These are phyloP conservation scores for Erythrobasidium yunnanense DNA, from an alignment of 768 basidiomycete species.

Conservation along the genomic window DNA sequence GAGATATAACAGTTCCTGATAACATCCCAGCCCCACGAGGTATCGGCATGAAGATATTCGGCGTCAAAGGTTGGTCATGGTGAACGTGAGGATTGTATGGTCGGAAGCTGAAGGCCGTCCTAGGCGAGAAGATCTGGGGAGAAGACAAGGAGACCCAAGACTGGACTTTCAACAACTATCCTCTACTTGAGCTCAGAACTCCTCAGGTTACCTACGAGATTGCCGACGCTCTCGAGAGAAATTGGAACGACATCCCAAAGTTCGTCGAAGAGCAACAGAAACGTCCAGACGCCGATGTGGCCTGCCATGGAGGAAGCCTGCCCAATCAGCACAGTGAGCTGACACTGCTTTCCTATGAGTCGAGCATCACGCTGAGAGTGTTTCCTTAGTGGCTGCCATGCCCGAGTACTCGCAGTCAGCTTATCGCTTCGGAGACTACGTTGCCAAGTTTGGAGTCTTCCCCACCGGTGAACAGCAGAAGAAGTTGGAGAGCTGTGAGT, in stretches of 20 bases:
- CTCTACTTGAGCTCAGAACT: slow-evolving; percentile 21
- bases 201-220: slow-evolving; percentile 29
- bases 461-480: slow-evolving; percentile 22
- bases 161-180: slow-evolving; percentile 28
- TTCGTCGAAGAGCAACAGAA: slow-evolving; percentile 20
- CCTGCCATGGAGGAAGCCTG: slow-evolving; percentile 13
- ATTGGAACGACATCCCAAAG: slow-evolving; percentile 19
- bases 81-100: background rate
- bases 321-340: slow-evolving; percentile 23
- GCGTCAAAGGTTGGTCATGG: background rate
- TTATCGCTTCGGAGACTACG: slow-evolving; percentile 26
- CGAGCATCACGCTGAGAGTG: background rate
- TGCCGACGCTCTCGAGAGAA: slow-evolving; percentile 22
- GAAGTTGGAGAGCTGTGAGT: slow-evolving; percentile 16
- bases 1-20: slow-evolving; percentile 19
- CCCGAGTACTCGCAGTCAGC: slow-evolving; percentile 26
- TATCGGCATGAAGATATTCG: slow-evolving; percentile 27
- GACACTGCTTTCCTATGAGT: background rate
- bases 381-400: slow-evolving; percentile 13
- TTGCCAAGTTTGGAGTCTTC: slow-evolving; percentile 27
- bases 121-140: slow-evolving; percentile 10
- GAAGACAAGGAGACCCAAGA: slow-evolving; percentile 14
- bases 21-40: slow-evolving; percentile 25
- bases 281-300: slow-evolving; percentile 20
- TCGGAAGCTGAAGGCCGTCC: background rate